phyloP scores from a whole-genome alignment of 116 monocot species.

The Zostera marina region DNA sequence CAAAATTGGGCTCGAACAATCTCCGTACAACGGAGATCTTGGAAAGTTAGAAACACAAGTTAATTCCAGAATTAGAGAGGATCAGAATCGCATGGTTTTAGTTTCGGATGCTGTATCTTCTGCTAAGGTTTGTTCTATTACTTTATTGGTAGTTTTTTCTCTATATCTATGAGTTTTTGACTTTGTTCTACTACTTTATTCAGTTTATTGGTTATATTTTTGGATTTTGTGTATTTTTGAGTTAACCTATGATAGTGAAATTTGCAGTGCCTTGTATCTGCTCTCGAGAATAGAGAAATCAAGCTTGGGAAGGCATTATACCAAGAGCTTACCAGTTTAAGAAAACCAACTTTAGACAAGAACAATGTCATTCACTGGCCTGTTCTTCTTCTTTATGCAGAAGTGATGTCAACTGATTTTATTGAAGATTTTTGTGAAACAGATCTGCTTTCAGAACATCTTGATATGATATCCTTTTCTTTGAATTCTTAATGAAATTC shows the following conservation, averaged over 20 bases:
- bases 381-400: conserved; percentile 95
- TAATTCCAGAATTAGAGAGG: conserved; percentile 25
- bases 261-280: conserved; percentile 40
- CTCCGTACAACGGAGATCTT: conserved; percentile 65
- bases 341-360: conserved; percentile 54
- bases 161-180: too few species aligned
- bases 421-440: conserved; percentile 80
- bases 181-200: conserved; percentile 5
- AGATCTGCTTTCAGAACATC: conserved; percentile 57
- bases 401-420: conserved; percentile 96
- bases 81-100: conserved; percentile 31
- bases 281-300: conserved; percentile 61
- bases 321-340: conserved; percentile 66
- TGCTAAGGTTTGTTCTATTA: conserved; percentile 43
- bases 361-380: conserved; percentile 79
- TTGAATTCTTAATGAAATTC: not conserved
- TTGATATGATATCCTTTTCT: conserved; percentile 85
- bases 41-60: conserved; percentile 47
- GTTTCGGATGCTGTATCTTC: conserved; percentile 32
- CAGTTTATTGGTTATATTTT: not conserved
- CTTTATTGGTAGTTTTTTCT: too few species aligned
- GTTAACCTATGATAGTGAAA: not conserved
- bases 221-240: not conserved
- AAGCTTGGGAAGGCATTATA: conserved; percentile 68
- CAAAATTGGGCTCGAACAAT: conserved; percentile 46